A percentile compares a stretch with the other conserved stretches of the same genome.
phyloP scores from a whole-genome alignment of 176 grass and related monocot genomes.

The Poa pratensis region DNA sequence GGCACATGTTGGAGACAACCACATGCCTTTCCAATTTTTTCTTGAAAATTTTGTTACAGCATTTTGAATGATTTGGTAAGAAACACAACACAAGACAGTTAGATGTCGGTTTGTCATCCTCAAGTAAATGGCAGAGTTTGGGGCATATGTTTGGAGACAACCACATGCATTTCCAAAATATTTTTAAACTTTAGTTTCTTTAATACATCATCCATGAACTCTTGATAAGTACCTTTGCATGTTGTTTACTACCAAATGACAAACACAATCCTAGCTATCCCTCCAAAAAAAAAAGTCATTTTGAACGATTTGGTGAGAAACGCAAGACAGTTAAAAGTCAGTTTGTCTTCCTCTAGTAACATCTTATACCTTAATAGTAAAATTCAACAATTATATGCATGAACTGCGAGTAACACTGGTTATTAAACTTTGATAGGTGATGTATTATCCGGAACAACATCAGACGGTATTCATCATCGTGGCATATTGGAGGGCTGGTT shows the following conservation, averaged over 20 bases:
- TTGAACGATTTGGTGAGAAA: background rate
- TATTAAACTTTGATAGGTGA: constrained; percentile 59
- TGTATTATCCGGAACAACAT: constrained; percentile 93
- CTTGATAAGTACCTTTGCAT: background rate
- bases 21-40: background rate
- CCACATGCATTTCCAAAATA: background rate
- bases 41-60: background rate
- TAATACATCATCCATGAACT: background rate
- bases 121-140: background rate
- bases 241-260: constrained; percentile 5
- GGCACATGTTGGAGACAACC: background rate
- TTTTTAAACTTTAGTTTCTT: constrained; percentile 7
- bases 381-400: constrained; percentile 10
- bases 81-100: background rate
- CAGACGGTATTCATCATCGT: constrained; percentile 64
- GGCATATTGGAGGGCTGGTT: constrained; percentile 98
- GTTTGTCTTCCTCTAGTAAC: constrained; percentile 4
- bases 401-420: background rate
- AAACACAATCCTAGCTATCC: constrained; percentile 1
- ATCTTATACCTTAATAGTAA: constrained; percentile 10
- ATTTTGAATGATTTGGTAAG: constrained; percentile 1
- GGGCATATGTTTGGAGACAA: background rate
- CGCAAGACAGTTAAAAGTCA: background rate
- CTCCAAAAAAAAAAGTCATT: constrained; percentile 8
- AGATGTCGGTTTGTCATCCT: constrained; percentile 13